A percentile compares a stretch with the other conserved stretches of the same genome.
Evolutionary conservation across 805 yeast genomes (phyloP).

Genomic region (Yarrowia osloensis): DNA sequence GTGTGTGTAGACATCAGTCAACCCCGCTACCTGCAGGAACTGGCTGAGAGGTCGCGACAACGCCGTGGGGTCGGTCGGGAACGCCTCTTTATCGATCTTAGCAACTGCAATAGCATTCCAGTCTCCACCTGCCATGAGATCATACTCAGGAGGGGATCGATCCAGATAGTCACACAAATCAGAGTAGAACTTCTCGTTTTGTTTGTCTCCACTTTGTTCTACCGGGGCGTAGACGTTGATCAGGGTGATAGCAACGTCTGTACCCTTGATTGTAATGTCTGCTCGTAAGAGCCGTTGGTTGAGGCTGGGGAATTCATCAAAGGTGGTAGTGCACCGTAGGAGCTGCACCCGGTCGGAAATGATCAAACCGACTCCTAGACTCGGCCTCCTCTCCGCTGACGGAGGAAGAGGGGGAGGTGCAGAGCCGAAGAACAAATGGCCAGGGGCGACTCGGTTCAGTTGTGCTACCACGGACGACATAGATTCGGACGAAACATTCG

Average conservation of each 20-base stretch:
- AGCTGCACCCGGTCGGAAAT: background rate
- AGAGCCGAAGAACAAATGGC: background rate
- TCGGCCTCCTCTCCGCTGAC: background rate
- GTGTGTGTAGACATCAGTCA: background rate
- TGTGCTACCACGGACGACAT: background rate
- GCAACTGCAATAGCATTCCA: background rate
- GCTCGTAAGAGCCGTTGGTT: background rate
- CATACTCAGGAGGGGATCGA: background rate
- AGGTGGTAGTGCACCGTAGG: background rate
- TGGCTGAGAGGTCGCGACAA: background rate
- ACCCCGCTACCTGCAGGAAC: background rate
- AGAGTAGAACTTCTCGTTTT: background rate
- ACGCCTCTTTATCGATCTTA: background rate
- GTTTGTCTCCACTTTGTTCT: background rate
- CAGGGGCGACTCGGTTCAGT: background rate
- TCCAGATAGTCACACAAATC: background rate
- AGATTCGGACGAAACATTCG: background rate
- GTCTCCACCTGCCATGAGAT: background rate
- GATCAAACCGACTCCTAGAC: background rate
- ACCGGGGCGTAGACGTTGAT: background rate
- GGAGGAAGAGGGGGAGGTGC: background rate
- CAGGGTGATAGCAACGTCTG: background rate
- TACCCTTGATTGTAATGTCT: background rate
- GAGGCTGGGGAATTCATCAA: background rate
- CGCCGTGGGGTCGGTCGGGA: background rate